A percentile compares a stretch with the other conserved stretches of the same genome.
These are phyloP conservation scores for Vitis hybrid DNA, from an alignment of 177 flowering plant genomes.

Conservation along the genomic window DNA sequence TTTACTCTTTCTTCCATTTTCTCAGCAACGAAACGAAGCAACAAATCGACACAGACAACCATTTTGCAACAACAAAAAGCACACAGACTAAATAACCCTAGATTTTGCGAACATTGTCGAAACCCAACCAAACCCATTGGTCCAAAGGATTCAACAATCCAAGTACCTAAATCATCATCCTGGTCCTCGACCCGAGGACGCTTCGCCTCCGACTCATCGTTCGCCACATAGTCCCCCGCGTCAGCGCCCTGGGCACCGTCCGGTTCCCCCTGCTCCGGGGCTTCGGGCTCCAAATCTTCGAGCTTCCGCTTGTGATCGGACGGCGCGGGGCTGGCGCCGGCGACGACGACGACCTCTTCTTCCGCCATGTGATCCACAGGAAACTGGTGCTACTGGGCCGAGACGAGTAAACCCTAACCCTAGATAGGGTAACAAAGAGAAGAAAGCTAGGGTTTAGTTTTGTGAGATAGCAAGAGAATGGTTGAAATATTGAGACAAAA, in stretches of 20 bases:
- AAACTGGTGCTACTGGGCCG: neutral
- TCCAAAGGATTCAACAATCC: neutral
- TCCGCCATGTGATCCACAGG: constrained; percentile 34
- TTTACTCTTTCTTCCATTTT: no score
- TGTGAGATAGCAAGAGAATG: no score
- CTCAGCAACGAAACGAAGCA: no score
- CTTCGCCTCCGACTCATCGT: constrained; percentile 42
- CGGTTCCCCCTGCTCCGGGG: constrained; percentile 11
- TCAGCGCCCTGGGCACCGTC: constrained; percentile 20
- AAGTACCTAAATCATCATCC: constrained; percentile 33
- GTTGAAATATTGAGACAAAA: no score
- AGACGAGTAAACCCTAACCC: neutral
- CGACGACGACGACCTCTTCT: constrained; percentile 25
- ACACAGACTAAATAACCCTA: no score
- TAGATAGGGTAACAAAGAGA: neutral
- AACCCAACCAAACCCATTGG: neutral
- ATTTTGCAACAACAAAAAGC: no score
- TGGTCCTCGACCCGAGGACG: constrained; percentile 53
- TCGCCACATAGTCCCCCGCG: constrained; percentile 2
- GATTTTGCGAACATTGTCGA: neutral
- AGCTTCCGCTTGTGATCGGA: constrained; percentile 66
- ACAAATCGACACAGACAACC: no score
- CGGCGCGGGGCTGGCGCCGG: constrained; percentile 16
- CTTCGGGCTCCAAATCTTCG: constrained; percentile 50
- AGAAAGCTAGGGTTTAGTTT: constrained; percentile 10